These are phyloP conservation scores for Vigna radiata DNA, from an alignment of 306 rosid genomes.

Conservation along the genomic window DNA sequence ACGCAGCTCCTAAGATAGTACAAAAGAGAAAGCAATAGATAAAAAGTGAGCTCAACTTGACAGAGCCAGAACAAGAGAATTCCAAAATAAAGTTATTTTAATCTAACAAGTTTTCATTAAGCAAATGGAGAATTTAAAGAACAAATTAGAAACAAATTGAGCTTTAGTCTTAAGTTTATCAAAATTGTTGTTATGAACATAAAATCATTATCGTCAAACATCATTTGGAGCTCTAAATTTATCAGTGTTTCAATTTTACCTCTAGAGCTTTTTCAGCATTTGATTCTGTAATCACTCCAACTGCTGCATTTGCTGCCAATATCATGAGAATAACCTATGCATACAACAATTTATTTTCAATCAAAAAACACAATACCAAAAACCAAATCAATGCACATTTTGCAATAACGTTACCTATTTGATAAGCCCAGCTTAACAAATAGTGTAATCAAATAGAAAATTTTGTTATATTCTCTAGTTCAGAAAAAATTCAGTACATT, in stretches of 20 bases:
- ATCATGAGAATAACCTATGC: constrained; percentile 90
- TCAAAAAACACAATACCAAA: constrained; percentile 52
- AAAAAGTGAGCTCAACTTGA: constrained; percentile 45
- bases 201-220: constrained; percentile 21
- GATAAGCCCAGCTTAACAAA: constrained; percentile 20
- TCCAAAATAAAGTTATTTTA: constrained; percentile 27
- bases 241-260: constrained; percentile 58
- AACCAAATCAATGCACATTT: constrained; percentile 34
- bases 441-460: constrained; percentile 16
- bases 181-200: background rate
- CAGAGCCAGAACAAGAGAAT: constrained; percentile 25
- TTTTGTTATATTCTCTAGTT: background rate
- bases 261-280: constrained; percentile 98
- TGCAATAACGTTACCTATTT: constrained; percentile 13
- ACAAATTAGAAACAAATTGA: constrained; percentile 13
- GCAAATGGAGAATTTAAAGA: background rate
- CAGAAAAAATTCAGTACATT: background rate
- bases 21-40: constrained; percentile 21
- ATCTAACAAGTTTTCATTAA: constrained; percentile 34
- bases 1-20: constrained; percentile 80
- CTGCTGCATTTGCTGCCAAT: constrained; percentile 97
- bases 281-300: constrained; percentile 95
- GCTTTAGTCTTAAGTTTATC: constrained; percentile 24
- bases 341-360: constrained; percentile 25
- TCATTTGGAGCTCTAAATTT: constrained; percentile 35